These are phyloP conservation scores for Pseudomonodictys pantanalensis DNA, from an alignment of 495 filamentous ascomycete species.

Conservation along the genomic window DNA sequence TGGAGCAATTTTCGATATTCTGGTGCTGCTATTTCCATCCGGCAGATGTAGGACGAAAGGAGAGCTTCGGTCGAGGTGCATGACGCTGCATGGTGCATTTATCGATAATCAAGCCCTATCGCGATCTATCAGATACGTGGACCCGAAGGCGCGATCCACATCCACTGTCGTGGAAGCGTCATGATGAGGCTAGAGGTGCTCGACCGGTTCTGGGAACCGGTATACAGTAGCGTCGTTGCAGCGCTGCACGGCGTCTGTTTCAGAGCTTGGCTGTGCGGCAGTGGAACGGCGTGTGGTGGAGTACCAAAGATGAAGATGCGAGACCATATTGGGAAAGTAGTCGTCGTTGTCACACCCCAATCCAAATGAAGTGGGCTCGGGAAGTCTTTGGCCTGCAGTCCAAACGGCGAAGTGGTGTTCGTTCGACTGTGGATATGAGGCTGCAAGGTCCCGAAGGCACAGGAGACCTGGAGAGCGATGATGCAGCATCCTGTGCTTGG, in stretches of 20 bases:
- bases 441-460: not conserved
- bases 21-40: too few species aligned
- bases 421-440: not conserved
- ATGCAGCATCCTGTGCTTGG: not conserved
- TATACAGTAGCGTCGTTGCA: not conserved
- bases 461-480: not conserved
- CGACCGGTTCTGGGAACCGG: not conserved
- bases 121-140: too few species aligned
- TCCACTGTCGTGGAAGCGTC: too few species aligned
- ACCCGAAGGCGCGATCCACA: too few species aligned
- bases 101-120: too few species aligned
- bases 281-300: not conserved
- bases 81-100: too few species aligned
- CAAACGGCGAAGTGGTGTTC: not conserved
- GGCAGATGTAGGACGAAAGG: too few species aligned
- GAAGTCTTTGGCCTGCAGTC: not conserved
- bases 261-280: not conserved
- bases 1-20: too few species aligned
- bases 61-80: too few species aligned
- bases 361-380: not conserved
- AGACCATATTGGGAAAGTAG: not conserved
- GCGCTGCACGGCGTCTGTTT: not conserved
- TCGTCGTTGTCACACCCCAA: not conserved
- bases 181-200: not conserved
- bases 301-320: not conserved